Base-by-base conservation (phyloP, 2,329 filamentous ascomycete genomes). In the Diaporthe ilicicola region DNA sequence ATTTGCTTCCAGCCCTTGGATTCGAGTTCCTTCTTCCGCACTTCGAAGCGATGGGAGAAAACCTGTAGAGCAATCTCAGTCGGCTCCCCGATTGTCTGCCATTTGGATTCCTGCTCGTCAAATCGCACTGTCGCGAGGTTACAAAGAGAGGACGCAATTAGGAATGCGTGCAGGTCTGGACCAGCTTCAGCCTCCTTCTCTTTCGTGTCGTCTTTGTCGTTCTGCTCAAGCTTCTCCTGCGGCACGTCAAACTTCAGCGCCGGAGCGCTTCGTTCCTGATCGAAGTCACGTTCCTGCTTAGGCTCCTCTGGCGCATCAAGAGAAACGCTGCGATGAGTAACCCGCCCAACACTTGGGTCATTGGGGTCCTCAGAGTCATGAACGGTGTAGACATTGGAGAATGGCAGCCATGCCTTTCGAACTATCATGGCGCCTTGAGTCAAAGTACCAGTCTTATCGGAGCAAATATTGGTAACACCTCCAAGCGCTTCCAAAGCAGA, bases 51-150 rank as follows among this genome's bases (percentile, higher is more conserved):
- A 75, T 90, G 88, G 2, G 92, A 88, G 75, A 94, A 92, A 9
- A 94, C 91, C 74, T 94, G 92, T 7, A 94, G 87, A 1, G 93
- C 92, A 74, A 94, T 91, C 77, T 94, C 92, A 1, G 92, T 94
- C 0, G 91, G 91, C 76, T 93, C 91, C 15, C 91, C 92, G 15
- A 89, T 89, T 1, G 90, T 90, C 76, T 90, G 86, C 91, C 91
- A 93, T 73, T 84, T 83, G 34, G 83, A 81, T 34, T 87, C 84
- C n/a, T 85, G 83, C 0, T 88, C 82, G 55, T 88, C 87, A 68
- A 84, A 85, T 53, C 87, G 83, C 13, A 90, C 87, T 1, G 87
- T 90, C n/a, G 88, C 85, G 39, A 89, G 84, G 76, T 93, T 93
- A 80, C 90, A 92, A 2, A 93, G 85, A 1, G 91, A 87, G 17